Evolutionary conservation across 176 grass and related monocot species (phyloP), one percentile per base, ranked within the genome.

Genomic region (Triticum dicoccoides): DNA sequence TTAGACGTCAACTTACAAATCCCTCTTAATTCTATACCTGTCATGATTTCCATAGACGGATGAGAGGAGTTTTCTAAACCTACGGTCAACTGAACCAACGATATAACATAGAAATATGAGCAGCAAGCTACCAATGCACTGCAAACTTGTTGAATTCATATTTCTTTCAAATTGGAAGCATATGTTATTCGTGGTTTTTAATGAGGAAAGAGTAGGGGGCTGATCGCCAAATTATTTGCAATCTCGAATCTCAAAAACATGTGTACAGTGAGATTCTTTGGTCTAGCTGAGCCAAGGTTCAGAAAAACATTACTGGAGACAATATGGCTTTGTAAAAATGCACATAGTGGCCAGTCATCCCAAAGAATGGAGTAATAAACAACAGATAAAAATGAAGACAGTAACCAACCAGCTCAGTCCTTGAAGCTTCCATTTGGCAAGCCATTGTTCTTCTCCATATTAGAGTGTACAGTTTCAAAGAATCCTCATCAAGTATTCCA

Each of bases 341-440:
- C 49, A n/a, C 18, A 41, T 75, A 21, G 88, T 21, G 71, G 25
- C 8, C 14, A 9, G 45, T 25, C 27, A 79, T 35, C 71, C 58
- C 74, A 35, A 39, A 80, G 44, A 77, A 77, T 32, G 44, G 44
- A 76, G 44, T 76, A 63, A 51, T 17, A 89, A 85, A 30, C 24
- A 92, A 77, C 20, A 75, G 20, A 39, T 69, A 65, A 68, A 86
- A 78, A 88, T 27, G 24, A 34, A 81, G 86, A 54, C 82, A 85
- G 49, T 69, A 84, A 86, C 87, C 61, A 82, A 98, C 96, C 90
- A 92, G 86, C 47, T 98, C 82, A 79, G 69, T 91, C 89, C 63
- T 90, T 63, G 90, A 81, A 92, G 93, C 81, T 86, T 98, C 93
- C 96, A 96, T 98, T 89, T 98, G 96, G 87, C 92, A 98, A 63